Conservation (phyloP, 2,329 filamentous ascomycete species). For the Cadophora luteo-olivacea region DNA sequence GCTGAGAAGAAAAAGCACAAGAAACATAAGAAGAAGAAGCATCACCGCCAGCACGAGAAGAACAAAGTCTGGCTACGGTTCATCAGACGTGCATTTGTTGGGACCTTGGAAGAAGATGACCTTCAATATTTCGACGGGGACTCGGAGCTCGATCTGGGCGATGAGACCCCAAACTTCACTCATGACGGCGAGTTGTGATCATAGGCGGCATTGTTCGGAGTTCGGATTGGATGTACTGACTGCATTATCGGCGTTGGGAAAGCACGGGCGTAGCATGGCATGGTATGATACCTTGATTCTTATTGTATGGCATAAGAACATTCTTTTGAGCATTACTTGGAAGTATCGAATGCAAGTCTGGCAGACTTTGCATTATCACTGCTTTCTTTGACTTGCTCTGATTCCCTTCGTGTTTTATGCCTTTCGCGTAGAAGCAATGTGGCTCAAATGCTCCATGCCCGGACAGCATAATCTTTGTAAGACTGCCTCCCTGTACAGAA, state of each 20-base stretch:
- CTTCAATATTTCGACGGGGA: constrained; percentile 49
- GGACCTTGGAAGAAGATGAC: constrained; percentile 70
- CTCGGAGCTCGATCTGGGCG: constrained; percentile 7
- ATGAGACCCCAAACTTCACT: not conserved
- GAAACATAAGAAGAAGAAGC: constrained; percentile 55
- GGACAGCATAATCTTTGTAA: too few relatives aligned
- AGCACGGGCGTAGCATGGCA: constrained; percentile 51
- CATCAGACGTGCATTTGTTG: constrained; percentile 79
- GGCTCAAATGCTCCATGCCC: too few relatives aligned
- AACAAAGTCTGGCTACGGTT: constrained; percentile 82
- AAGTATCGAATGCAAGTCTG: constrained; percentile 13
- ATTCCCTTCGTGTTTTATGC: not conserved
- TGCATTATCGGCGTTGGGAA: constrained; percentile 20
- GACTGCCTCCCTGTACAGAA: too few relatives aligned
- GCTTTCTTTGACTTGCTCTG: not conserved
- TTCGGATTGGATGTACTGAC: constrained; percentile 14
- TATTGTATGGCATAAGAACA: constrained; percentile 7
- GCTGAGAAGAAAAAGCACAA: constrained; percentile 45
- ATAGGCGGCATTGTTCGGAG: constrained; percentile 22
- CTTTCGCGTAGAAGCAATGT: too few relatives aligned
- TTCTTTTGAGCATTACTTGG: constrained; percentile 14
- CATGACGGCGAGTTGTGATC: constrained; percentile 26
- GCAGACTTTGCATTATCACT: constrained; percentile 1
- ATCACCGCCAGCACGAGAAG: constrained; percentile 60
- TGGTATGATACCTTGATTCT: constrained; percentile 49